Conservation (phyloP, 331 rosid genomes). For the Acacia pycnantha region DNA sequence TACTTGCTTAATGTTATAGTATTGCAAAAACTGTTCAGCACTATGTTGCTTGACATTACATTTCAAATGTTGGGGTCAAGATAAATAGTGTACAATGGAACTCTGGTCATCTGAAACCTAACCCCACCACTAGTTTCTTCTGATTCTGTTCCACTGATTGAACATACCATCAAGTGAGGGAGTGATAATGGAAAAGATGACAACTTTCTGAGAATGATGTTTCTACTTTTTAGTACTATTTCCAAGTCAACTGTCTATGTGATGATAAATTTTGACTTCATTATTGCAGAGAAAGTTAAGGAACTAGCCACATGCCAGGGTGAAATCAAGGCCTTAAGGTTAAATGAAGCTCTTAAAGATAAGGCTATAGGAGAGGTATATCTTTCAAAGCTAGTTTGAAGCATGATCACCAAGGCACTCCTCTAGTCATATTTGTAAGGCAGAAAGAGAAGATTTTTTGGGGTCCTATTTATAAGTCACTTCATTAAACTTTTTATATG, state of each 20-base stretch:
- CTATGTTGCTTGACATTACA: background rate
- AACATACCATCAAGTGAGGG: background rate
- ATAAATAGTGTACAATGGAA: background rate
- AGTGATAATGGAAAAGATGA: background rate
- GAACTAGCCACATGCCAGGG: conserved; percentile 55
- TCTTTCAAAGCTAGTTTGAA: background rate
- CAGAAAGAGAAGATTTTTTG: too few relatives aligned
- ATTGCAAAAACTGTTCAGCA: background rate
- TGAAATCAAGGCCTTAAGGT: conserved; percentile 79
- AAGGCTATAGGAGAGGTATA: conserved; percentile 87
- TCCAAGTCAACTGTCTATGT: conserved; percentile 6
- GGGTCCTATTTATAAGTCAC: too few relatives aligned
- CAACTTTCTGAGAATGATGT: background rate
- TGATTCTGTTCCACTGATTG: background rate
- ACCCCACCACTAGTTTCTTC: background rate
- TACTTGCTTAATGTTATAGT: background rate
- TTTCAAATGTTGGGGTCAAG: background rate
- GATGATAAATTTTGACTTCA: conserved; percentile 10
- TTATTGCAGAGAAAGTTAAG: conserved; percentile 59
- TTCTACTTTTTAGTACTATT: background rate
- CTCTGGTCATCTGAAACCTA: background rate
- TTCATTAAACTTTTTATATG: too few relatives aligned
- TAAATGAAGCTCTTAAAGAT: conserved; percentile 68
- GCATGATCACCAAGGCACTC: background rate
- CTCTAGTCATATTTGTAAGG: too few relatives aligned